phyloP scores from a whole-genome alignment of 768 basidiomycete species.

The Boletus speciosus region DNA sequence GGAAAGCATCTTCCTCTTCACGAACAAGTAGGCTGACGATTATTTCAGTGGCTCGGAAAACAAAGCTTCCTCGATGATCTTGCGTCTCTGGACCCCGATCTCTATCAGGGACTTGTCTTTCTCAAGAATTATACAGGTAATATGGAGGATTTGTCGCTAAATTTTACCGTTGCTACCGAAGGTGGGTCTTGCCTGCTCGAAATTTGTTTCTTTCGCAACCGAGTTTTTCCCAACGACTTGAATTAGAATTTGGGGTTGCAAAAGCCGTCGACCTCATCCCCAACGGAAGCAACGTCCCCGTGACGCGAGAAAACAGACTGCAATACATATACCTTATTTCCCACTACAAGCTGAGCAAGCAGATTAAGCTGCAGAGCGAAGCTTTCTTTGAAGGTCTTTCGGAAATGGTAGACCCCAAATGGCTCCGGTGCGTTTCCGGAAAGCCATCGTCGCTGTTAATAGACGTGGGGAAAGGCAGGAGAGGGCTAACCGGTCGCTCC shows the following conservation, averaged over 20 bases:
- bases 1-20: not conserved
- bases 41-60: constrained; percentile 79
- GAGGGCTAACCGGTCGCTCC: constrained; percentile 9
- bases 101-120: constrained; percentile 90
- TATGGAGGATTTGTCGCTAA: constrained; percentile 83
- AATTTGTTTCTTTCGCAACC: not conserved
- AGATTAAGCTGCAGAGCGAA: constrained; percentile 80
- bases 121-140: constrained; percentile 89
- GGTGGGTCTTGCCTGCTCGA: constrained; percentile 44
- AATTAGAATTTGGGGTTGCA: constrained; percentile 76
- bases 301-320: constrained; percentile 85
- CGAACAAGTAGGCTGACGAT: not conserved
- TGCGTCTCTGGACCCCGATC: constrained; percentile 83
- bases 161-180: constrained; percentile 84
- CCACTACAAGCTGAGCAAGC: constrained; percentile 82
- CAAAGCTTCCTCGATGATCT: constrained; percentile 94
- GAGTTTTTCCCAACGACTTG: not conserved
- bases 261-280: constrained; percentile 75
- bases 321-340: constrained; percentile 89
- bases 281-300: constrained; percentile 75
- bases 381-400: constrained; percentile 91
- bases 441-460: not conserved
- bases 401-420: constrained; percentile 89
- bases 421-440: constrained; percentile 56
- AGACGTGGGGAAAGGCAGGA: not conserved